Conservation (phyloP, 495 filamentous ascomycete species). For the Neurospora sp. region DNA sequence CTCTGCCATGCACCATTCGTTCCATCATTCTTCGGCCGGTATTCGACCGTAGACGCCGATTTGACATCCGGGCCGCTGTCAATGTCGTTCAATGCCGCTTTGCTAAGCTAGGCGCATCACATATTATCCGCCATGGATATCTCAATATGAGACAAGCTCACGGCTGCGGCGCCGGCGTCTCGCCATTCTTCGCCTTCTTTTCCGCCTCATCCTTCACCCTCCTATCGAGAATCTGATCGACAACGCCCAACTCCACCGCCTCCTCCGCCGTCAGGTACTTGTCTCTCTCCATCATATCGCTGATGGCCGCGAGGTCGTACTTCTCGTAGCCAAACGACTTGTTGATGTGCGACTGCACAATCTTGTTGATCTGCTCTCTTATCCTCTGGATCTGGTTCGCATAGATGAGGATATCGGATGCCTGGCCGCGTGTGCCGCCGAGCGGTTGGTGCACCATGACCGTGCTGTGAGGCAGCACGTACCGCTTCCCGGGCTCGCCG, state of each 20-base stretch:
- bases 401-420: constrained; percentile 89
- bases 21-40: not conserved
- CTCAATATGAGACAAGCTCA: constrained; percentile 3
- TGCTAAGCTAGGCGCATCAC: not conserved
- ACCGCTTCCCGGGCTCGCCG: constrained; percentile 75
- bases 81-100: not conserved
- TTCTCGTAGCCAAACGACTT: constrained; percentile 51
- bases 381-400: constrained; percentile 92
- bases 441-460: constrained; percentile 96
- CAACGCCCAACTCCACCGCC: constrained; percentile 78
- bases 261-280: constrained; percentile 86
- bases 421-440: constrained; percentile 85
- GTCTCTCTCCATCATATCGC: constrained; percentile 92
- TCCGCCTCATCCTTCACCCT: constrained; percentile 25
- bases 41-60: not conserved
- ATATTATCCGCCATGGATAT: not conserved
- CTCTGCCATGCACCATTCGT: not conserved
- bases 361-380: constrained; percentile 75
- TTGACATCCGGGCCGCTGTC: not conserved
- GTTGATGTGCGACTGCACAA: constrained; percentile 80
- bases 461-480: constrained; percentile 79
- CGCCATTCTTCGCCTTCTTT: constrained; percentile 11
- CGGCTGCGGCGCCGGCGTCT: constrained; percentile 11
- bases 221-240: constrained; percentile 72
- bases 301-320: constrained; percentile 64